Base-by-base conservation (phyloP, 352 stramenopile genomes). In the Phytophthora gonapodyides region DNA sequence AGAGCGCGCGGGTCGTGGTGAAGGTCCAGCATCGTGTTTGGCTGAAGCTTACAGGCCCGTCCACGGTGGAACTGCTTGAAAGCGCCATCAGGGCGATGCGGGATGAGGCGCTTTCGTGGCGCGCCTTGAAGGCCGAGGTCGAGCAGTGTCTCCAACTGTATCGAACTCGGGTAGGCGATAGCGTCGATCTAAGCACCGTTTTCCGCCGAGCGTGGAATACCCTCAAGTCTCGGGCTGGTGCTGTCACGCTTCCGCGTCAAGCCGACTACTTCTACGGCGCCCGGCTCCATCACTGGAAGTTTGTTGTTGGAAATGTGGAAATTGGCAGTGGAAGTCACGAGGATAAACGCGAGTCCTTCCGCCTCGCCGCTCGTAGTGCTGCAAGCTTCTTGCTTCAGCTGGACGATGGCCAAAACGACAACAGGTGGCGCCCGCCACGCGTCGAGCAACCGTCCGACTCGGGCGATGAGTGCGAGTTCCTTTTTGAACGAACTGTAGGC, bases 281-380 rank as follows among this genome's bases (percentile, higher is more conserved):
- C 19, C 67, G 67, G n/a, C 53, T 67, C n/a, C 73, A 86, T 17
- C 82, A 91, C 60, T 89, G 69, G 71, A 65, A 61, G 2, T 89
- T 89, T 44, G 49, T 47, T 8, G 37, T 84, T 12, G 82, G 70
- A 3, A 84, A 78, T 16, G 66, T 91, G 7, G 82, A 89, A 40
- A 72, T 91, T 27, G 82, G 79, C 3, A 87, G 76, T 19, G 77
- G 79, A 9, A 87, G 79, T 42, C 64, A 82, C 21, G 67, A 74
- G 13, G 60, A 78, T 9, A 82, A 76, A 31, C 60, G 69, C 9
- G 62, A 71, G 30, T 77, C 75, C 48, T 85, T 79, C 17, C 64
- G 69, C 2, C 27, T 76, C 6, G 82, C 75, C 1, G 56, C 63
- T 12, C 46, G 51, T 8, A 71, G 67, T 9, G 64, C 77, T 12